phyloP scores from a whole-genome alignment of 805 yeast species.

The Candida vaughaniae region DNA sequence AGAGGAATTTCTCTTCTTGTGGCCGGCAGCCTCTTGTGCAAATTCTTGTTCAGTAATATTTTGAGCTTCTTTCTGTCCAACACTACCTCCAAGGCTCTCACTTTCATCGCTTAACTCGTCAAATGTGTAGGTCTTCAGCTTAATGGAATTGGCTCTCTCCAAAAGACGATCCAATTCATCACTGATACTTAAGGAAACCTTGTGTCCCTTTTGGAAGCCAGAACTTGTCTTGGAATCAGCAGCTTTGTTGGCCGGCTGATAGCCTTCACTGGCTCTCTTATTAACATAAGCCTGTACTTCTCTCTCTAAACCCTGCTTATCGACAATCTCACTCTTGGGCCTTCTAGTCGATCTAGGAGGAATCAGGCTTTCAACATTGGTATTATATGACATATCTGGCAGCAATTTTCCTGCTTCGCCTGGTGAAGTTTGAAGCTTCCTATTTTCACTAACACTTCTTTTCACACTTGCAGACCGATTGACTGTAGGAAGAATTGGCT shows the following conservation, averaged over 20 bases:
- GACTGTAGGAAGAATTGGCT: conserved; percentile 14
- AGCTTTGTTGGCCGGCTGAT: background rate
- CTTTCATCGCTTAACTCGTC: conserved; percentile 12
- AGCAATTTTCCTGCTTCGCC: background rate
- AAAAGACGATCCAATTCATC: conserved; percentile 41
- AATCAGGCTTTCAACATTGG: conserved; percentile 34
- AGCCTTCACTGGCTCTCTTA: background rate
- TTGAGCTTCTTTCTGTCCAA: conserved; percentile 6
- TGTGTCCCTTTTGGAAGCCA: conserved; percentile 9
- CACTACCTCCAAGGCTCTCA: conserved; percentile 2
- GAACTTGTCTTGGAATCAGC: conserved; percentile 1
- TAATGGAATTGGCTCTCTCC: conserved; percentile 29
- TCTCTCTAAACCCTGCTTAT: conserved; percentile 1
- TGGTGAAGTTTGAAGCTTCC: conserved; percentile 4
- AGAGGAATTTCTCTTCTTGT: background rate
- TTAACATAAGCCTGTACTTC: conserved; percentile 3
- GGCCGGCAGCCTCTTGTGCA: too few relatives aligned
- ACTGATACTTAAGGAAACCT: conserved; percentile 26
- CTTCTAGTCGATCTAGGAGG: conserved; percentile 41
- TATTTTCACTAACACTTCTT: conserved; percentile 1
- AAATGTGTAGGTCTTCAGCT: conserved; percentile 15
- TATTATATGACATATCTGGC: conserved; percentile 33
- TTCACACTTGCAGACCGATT: conserved; percentile 13
- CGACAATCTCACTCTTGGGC: conserved; percentile 29
- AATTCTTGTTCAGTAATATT: background rate